phyloP scores from a whole-genome alignment of 2,329 filamentous ascomycete species.

The Trichoderma pleuroti region DNA sequence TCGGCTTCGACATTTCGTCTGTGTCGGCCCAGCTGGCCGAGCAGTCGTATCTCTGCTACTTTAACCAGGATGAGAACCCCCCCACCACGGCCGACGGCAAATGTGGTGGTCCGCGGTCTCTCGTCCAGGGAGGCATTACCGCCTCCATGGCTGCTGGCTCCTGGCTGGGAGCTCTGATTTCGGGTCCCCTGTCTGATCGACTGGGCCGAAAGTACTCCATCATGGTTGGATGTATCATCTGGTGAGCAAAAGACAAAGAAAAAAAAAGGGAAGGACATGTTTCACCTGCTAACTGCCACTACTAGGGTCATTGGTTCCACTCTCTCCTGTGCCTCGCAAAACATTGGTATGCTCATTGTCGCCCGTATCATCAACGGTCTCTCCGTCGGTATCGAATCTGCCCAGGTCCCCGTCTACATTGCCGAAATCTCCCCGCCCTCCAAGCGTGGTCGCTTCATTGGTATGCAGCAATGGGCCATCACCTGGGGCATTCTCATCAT shows the following conservation, averaged over 20 bases:
- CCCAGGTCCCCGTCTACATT: slow-evolving; percentile 68
- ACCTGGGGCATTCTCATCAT: slow-evolving; percentile 65
- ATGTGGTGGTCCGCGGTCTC: slow-evolving; percentile 37
- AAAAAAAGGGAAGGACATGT: no score
- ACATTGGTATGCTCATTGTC: slow-evolving; percentile 49
- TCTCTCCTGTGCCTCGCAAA: slow-evolving; percentile 43
- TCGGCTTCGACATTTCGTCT: slow-evolving; percentile 56
- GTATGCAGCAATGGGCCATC: slow-evolving; percentile 71
- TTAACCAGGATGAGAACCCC: slow-evolving; percentile 35
- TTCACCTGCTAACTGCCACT: neutral
- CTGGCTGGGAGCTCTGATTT: slow-evolving; percentile 46
- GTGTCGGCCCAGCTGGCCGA: slow-evolving; percentile 46
- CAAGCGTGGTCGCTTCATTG: slow-evolving; percentile 62
- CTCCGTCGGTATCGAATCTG: slow-evolving; percentile 62
- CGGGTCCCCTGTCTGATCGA: slow-evolving; percentile 48
- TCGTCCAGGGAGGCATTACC: slow-evolving; percentile 50
- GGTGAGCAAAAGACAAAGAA: slow-evolving; percentile 36
- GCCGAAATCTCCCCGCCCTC: slow-evolving; percentile 59
- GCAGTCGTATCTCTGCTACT: slow-evolving; percentile 38
- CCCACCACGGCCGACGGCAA: slow-evolving; percentile 31
- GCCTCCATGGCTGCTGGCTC: slow-evolving; percentile 51
- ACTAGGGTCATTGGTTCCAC: slow-evolving; percentile 47
- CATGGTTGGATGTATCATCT: slow-evolving; percentile 48
- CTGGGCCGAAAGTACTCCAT: slow-evolving; percentile 49
- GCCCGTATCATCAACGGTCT: slow-evolving; percentile 63